Evolutionary conservation across 345 rosid genomes (phyloP).

Genomic region (Eucalyptus curtisii): DNA sequence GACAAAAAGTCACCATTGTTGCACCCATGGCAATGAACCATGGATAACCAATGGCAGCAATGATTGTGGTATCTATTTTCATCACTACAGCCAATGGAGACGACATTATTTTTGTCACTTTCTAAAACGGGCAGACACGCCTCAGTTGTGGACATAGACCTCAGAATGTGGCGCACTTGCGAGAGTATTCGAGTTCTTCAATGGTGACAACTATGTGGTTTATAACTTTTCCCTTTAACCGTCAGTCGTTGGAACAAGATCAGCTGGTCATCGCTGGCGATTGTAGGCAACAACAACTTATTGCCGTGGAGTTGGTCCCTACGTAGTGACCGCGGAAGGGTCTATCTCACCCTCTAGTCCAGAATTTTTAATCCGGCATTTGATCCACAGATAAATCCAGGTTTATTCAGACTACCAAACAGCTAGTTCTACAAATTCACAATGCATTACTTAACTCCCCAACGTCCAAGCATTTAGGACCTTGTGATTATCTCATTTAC

Average conservation of each 20-base stretch:
- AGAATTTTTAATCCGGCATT: neutral
- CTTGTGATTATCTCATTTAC: neutral
- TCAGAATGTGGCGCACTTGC: too few species aligned
- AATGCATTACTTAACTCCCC: neutral
- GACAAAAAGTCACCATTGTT: neutral
- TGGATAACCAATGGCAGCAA: neutral
- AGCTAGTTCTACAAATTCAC: neutral
- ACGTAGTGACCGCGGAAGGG: rapidly evolving
- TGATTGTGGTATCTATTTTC: neutral
- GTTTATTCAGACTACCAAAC: neutral
- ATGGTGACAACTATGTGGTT: too few species aligned
- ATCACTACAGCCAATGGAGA: neutral
- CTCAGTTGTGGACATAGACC: too few species aligned
- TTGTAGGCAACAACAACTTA: neutral
- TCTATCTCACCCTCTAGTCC: neutral
- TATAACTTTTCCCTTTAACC: too few species aligned
- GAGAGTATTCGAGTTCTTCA: too few species aligned
- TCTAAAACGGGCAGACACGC: too few species aligned
- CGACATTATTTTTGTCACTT: too few species aligned
- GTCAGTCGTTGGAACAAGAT: neutral
- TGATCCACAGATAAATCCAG: neutral
- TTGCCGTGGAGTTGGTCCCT: neutral
- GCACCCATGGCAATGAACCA: neutral
- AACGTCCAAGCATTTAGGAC: neutral
- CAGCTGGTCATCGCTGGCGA: neutral